A percentile compares a stretch with the other conserved stretches of the same genome.
Evolutionary conservation across 345 rosid genomes (phyloP).

Genomic region (Pistacia atlantica): DNA sequence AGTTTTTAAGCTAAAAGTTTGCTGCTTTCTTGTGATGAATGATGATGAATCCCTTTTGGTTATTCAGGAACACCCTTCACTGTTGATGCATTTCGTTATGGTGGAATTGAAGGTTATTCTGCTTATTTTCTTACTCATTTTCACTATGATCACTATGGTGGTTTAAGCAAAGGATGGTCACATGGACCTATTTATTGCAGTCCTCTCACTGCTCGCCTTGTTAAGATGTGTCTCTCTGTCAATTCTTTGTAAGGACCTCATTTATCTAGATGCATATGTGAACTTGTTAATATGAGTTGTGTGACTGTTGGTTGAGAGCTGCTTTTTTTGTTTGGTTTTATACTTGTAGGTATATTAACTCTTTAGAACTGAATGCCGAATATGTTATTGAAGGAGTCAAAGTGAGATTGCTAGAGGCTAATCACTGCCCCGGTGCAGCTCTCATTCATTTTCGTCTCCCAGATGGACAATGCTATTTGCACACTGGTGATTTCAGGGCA

Average conservation of each 20-base stretch:
- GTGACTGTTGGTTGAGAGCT: not conserved
- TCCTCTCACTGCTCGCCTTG: slow-evolving; percentile 68
- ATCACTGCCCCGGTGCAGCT: slow-evolving; percentile 86
- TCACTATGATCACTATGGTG: slow-evolving; percentile 76
- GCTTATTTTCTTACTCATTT: slow-evolving; percentile 86
- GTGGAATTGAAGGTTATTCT: slow-evolving; percentile 55
- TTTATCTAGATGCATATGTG: not conserved
- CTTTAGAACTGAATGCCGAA: slow-evolving; percentile 56
- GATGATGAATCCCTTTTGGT: slow-evolving; percentile 6
- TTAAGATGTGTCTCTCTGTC: slow-evolving; percentile 57
- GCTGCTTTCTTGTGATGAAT: not conserved
- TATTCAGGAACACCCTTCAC: slow-evolving; percentile 64
- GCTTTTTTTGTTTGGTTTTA: not conserved
- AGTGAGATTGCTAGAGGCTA: slow-evolving; percentile 73
- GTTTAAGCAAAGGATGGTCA: slow-evolving; percentile 71
- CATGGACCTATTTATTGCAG: slow-evolving; percentile 74
- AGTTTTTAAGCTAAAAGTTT: not conserved
- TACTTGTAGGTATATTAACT: slow-evolving; percentile 47
- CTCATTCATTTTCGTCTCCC: slow-evolving; percentile 59
- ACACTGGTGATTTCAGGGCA: slow-evolving; percentile 91
- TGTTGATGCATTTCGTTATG: slow-evolving; percentile 84
- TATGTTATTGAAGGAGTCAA: slow-evolving; percentile 53
- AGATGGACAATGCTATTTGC: slow-evolving; percentile 62
- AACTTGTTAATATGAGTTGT: not conserved
- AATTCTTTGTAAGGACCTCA: slow-evolving; percentile 48